Conservation (phyloP, 139 green algal species). For the Eudorina sp. region DNA sequence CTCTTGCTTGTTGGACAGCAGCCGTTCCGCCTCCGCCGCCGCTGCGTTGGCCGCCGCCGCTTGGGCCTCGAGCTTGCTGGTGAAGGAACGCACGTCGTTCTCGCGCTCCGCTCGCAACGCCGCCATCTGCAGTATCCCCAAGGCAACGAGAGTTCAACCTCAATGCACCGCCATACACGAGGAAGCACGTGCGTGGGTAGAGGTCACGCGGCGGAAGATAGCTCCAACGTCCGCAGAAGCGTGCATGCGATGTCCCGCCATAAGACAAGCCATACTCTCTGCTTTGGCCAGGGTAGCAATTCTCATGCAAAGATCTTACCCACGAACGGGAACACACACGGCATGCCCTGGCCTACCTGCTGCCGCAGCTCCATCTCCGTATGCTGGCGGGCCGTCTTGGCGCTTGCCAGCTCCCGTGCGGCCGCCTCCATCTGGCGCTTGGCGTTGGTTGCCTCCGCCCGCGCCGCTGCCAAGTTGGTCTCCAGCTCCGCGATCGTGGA, state of each 20-base stretch:
- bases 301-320: no score
- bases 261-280: no score
- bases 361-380: conserved; percentile 54
- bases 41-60: conserved; percentile 29
- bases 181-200: no score
- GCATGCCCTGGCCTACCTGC: conserved; percentile 53
- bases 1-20: conserved; percentile 62
- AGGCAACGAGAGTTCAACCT: neutral
- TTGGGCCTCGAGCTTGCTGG: conserved; percentile 56
- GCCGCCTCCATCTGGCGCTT: conserved; percentile 48
- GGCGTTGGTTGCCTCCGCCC: conserved; percentile 30
- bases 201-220: no score
- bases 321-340: no score
- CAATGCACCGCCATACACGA: no score
- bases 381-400: conserved; percentile 19
- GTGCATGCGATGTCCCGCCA: no score
- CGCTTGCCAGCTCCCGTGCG: conserved; percentile 43
- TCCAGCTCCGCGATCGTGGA: conserved; percentile 48
- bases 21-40: conserved; percentile 63
- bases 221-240: no score
- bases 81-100: conserved; percentile 55
- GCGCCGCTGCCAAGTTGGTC: neutral
- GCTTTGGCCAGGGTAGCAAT: no score
- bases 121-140: conserved; percentile 44
- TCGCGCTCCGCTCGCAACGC: conserved; percentile 57